Evolutionary conservation across 1,284 basidiomycete species (phyloP).

Genomic region (Rugosomyces carneus): DNA sequence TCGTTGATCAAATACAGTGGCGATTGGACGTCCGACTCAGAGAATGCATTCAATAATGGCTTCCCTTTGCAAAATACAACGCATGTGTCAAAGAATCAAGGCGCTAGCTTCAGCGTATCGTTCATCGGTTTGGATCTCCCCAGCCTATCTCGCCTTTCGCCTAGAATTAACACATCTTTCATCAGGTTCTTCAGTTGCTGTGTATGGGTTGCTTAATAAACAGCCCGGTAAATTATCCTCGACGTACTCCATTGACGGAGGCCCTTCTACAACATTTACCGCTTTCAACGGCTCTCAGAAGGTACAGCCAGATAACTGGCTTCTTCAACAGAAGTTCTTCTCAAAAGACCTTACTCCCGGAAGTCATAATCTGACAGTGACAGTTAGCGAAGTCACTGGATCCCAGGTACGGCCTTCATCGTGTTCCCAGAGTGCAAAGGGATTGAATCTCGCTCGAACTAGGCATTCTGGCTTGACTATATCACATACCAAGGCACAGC

Average conservation of each 20-base stretch:
- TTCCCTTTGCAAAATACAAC: conserved; percentile 16
- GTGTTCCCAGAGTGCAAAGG: background rate
- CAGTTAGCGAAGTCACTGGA: conserved; percentile 16
- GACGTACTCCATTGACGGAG: conserved; percentile 18
- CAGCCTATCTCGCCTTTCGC: background rate
- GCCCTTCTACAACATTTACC: conserved; percentile 7
- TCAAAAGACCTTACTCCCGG: conserved; percentile 16
- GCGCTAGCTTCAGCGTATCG: conserved; percentile 16
- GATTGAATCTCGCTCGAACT: background rate
- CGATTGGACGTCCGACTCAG: conserved; percentile 8
- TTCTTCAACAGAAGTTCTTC: conserved; percentile 17
- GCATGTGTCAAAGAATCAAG: conserved; percentile 13
- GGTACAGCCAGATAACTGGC: conserved; percentile 14
- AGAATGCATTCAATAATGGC: conserved; percentile 11
- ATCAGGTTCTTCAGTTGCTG: conserved; percentile 18
- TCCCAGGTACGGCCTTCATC: conserved; percentile 14
- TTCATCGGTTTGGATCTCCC: conserved; percentile 16
- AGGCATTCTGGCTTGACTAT: background rate
- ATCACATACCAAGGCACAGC: conserved; percentile 4
- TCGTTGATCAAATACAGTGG: conserved; percentile 5
- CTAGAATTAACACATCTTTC: no score
- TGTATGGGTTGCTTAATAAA: conserved; percentile 18
- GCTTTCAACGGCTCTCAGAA: conserved; percentile 18
- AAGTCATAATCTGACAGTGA: conserved; percentile 17
- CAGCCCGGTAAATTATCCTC: conserved; percentile 18